Evolutionary conservation across 495 filamentous ascomycete genomes (phyloP).

Genomic region (Aspergillus cavernicola): DNA sequence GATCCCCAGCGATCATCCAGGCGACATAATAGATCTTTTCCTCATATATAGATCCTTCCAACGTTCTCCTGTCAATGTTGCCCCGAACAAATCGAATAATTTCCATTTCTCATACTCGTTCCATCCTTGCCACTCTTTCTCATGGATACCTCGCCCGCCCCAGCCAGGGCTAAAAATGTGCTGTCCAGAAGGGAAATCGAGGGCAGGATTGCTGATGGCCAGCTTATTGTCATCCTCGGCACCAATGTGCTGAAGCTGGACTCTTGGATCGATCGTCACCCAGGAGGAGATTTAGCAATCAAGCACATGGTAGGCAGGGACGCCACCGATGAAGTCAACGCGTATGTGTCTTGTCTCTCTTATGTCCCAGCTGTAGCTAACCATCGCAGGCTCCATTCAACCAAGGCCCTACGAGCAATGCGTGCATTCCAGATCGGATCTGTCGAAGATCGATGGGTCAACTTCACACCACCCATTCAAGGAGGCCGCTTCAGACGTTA

Average conservation of each 20-base stretch:
- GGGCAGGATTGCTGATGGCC: slow-evolving; percentile 70
- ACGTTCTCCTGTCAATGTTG: too few relatives aligned
- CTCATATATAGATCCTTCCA: too few relatives aligned
- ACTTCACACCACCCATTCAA: slow-evolving; percentile 81
- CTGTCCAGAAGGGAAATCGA: slow-evolving; percentile 70
- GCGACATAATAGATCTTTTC: too few relatives aligned
- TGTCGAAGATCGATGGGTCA: slow-evolving; percentile 71
- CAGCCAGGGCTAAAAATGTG: not conserved
- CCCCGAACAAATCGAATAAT: too few relatives aligned
- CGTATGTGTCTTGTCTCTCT: slow-evolving; percentile 17
- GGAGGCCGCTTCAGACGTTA: slow-evolving; percentile 59
- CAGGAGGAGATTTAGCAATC: slow-evolving; percentile 80
- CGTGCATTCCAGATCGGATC: slow-evolving; percentile 69
- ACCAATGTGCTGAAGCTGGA: slow-evolving; percentile 73
- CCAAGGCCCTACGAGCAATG: slow-evolving; percentile 65
- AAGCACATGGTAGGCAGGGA: slow-evolving; percentile 80
- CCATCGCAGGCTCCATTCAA: slow-evolving; percentile 59
- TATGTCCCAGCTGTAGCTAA: not conserved
- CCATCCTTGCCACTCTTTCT: too few relatives aligned
- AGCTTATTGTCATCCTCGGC: slow-evolving; percentile 69
- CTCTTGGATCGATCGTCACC: slow-evolving; percentile 77
- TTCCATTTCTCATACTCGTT: too few relatives aligned
- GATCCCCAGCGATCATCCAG: too few relatives aligned
- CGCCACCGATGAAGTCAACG: slow-evolving; percentile 83
- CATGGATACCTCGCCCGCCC: not conserved